These are phyloP conservation scores for Singerocomus inundabilis DNA, from an alignment of 1,284 basidiomycete species.

Conservation along the genomic window DNA sequence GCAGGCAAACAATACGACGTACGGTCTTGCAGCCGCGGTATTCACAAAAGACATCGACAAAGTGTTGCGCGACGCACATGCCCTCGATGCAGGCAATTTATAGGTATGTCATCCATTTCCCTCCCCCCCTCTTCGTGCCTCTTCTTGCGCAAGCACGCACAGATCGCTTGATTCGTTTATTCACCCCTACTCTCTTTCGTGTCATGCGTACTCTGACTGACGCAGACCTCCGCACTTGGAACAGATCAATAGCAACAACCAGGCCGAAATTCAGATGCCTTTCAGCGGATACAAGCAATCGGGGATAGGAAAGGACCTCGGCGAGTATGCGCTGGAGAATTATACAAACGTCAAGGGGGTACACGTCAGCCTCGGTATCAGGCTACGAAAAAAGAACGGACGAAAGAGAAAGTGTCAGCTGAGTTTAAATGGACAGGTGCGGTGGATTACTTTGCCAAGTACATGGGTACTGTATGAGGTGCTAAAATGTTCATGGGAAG, in stretches of 20 bases:
- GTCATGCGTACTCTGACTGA: no score
- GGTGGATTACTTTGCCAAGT: no score
- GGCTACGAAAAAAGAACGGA: no score
- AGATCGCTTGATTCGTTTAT: no score
- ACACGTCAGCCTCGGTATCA: conserved; percentile 54
- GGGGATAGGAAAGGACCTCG: conserved; percentile 75
- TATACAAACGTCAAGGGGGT: conserved; percentile 69
- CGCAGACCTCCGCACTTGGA: no score
- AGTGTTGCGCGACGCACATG: conserved; percentile 66
- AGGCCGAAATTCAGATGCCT: conserved; percentile 57
- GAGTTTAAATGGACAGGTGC: no score
- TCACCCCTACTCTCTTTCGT: no score
- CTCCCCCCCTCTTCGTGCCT: no score
- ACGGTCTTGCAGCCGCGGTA: conserved; percentile 75
- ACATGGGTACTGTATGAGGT: no score
- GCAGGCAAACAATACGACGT: conserved; percentile 71
- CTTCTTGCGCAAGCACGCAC: neutral
- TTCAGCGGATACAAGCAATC: conserved; percentile 83
- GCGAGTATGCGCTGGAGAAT: conserved; percentile 68
- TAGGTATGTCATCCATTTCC: conserved; percentile 47
- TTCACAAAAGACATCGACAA: conserved; percentile 72
- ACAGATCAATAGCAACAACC: conserved; percentile 69
- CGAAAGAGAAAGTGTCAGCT: no score
- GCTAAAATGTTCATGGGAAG: no score
- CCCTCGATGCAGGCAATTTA: conserved; percentile 73